Evolutionary conservation across 108 stramenopile genomes (phyloP).

Genomic region (Schizochytrium sp.): DNA sequence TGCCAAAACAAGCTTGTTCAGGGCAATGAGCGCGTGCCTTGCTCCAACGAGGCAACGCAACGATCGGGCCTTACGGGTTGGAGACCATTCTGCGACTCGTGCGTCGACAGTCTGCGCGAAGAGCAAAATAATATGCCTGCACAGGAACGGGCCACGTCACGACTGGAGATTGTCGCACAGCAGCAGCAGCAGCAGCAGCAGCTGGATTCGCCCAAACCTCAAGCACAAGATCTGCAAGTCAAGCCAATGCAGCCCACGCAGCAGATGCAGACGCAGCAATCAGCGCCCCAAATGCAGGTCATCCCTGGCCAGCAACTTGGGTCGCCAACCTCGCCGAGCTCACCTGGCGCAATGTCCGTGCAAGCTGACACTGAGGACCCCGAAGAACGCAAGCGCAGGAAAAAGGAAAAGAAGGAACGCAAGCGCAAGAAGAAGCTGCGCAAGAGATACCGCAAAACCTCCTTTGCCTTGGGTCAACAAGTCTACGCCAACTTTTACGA

Average conservation of each 20-base stretch:
- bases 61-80: neutral
- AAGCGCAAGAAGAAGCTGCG: neutral
- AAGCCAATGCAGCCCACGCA: neutral
- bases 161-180: neutral
- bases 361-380: neutral
- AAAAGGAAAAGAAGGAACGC: conserved; percentile 11
- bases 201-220: neutral
- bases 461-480: neutral
- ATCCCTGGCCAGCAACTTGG: neutral
- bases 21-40: neutral
- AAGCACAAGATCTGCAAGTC: neutral
- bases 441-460: neutral
- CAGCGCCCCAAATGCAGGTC: neutral
- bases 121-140: neutral
- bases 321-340: neutral
- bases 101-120: neutral
- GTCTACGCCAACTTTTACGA: neutral
- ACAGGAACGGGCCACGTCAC: neutral
- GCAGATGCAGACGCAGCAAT: neutral
- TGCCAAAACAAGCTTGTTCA: conserved; percentile 8
- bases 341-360: no score
- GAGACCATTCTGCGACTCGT: neutral
- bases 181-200: neutral
- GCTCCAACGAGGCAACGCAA: neutral
- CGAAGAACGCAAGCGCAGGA: neutral